phyloP scores from a whole-genome alignment of 2,329 filamentous ascomycete genomes.

The Lecanicillium sp. region DNA sequence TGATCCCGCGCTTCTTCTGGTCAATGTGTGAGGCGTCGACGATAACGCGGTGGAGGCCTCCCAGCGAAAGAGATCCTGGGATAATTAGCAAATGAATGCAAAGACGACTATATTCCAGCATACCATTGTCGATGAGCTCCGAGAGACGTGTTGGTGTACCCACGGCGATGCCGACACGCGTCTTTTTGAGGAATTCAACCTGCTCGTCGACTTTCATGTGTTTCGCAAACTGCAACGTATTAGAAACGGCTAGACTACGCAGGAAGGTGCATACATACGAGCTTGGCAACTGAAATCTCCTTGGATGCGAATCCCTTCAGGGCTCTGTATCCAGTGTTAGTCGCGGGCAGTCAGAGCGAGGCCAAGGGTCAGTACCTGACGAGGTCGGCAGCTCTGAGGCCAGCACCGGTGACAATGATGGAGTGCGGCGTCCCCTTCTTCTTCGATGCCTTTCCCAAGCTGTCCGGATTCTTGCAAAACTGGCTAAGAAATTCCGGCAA shows the following conservation, averaged over 20 bases:
- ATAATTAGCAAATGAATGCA: conserved; percentile 5
- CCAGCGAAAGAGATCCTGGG: conserved; percentile 60
- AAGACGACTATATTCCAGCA: conserved; percentile 20
- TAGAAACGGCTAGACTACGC: conserved; percentile 13
- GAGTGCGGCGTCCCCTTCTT: conserved; percentile 75
- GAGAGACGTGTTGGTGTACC: conserved; percentile 80
- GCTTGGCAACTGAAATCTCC: conserved; percentile 72
- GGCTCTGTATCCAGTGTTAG: conserved; percentile 40
- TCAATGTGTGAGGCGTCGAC: conserved; percentile 92
- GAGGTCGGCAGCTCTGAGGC: conserved; percentile 78
- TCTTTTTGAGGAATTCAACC: conserved; percentile 63
- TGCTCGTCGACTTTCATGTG: conserved; percentile 94
- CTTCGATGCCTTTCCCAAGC: conserved; percentile 59
- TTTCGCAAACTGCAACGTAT: conserved; percentile 68
- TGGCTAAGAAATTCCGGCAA: conserved; percentile 73
- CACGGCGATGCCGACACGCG: conserved; percentile 76
- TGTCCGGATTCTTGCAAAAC: conserved; percentile 51
- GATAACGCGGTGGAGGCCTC: conserved; percentile 70
- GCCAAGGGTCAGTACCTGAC: conserved; percentile 48
- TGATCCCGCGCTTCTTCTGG: conserved; percentile 85
- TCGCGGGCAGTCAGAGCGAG: neutral
- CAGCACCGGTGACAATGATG: conserved; percentile 78
- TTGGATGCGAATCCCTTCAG: conserved; percentile 76
- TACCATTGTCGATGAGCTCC: conserved; percentile 77
- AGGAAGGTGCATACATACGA: conserved; percentile 39